phyloP scores from a whole-genome alignment of 1,284 basidiomycete genomes.

The Boletellus deceptivus region DNA sequence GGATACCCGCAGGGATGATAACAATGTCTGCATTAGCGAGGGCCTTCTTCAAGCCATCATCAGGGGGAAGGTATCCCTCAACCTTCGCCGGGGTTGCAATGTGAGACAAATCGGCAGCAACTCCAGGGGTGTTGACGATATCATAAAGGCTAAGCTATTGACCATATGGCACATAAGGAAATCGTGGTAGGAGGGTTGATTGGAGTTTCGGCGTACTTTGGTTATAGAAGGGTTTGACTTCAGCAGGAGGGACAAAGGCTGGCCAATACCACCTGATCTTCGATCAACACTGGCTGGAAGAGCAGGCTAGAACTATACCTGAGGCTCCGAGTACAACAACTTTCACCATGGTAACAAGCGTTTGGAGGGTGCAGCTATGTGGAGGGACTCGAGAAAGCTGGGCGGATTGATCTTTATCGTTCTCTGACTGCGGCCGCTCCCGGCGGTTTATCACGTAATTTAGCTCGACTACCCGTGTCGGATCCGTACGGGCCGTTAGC shows the following conservation, averaged over 20 bases:
- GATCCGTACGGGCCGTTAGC: background rate
- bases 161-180: background rate
- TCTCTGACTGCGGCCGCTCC: constrained; percentile 15
- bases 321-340: constrained; percentile 92
- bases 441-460: constrained; percentile 8
- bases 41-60: constrained; percentile 81
- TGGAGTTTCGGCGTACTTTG: constrained; percentile 44
- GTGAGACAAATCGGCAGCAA: constrained; percentile 92
- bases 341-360: constrained; percentile 69
- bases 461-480: background rate
- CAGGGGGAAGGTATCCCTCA: constrained; percentile 68
- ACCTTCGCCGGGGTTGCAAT: constrained; percentile 81
- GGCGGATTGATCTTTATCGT: constrained; percentile 19
- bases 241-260: constrained; percentile 88
- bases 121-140: constrained; percentile 96
- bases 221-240: constrained; percentile 85
- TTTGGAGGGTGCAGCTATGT: constrained; percentile 38
- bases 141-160: constrained; percentile 83
- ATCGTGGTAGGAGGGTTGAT: background rate
- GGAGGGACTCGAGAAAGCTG: background rate
- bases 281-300: constrained; percentile 4
- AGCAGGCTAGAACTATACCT: constrained; percentile 45
- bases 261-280: constrained; percentile 78
- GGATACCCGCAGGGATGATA: constrained; percentile 96
- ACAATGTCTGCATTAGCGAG: constrained; percentile 87